A percentile compares a stretch with the other conserved stretches of the same genome.
These are phyloP conservation scores for Endothia cerciana DNA, from an alignment of 2,329 filamentous ascomycete genomes.

Conservation along the genomic window DNA sequence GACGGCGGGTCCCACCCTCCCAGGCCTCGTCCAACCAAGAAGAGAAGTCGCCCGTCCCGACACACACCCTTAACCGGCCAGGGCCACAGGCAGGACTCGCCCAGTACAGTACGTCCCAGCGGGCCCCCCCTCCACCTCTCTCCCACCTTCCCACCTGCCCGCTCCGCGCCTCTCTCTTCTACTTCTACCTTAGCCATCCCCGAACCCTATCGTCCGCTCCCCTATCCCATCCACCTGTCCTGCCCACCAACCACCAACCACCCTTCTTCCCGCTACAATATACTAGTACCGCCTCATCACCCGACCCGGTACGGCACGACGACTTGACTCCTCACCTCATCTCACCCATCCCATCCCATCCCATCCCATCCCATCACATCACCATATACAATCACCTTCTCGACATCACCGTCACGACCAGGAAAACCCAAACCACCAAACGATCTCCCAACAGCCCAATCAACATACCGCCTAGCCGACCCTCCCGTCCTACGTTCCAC, in stretches of 20 bases:
- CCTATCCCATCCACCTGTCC: conserved; percentile 8
- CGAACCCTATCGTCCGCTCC: conserved; percentile 29
- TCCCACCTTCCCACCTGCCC: conserved; percentile 21
- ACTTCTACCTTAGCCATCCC: conserved; percentile 27
- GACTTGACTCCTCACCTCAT: conserved; percentile 6
- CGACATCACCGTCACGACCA: neutral
- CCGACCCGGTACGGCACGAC: neutral
- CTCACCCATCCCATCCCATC: neutral
- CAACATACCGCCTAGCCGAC: neutral
- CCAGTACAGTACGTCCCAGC: neutral
- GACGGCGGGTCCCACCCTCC: conserved; percentile 17
- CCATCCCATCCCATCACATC: neutral
- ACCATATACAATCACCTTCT: too few relatives aligned
- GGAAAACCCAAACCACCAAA: neutral
- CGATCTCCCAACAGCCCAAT: neutral
- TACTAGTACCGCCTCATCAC: neutral
- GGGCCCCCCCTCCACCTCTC: neutral
- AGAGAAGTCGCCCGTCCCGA: conserved; percentile 17
- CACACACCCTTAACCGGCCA: neutral
- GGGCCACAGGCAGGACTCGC: conserved; percentile 1
- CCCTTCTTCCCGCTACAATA: conserved; percentile 14
- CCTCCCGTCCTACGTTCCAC: neutral
- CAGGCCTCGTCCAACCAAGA: conserved; percentile 26
- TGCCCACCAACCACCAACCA: conserved; percentile 12
- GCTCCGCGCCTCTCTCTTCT: conserved; percentile 20